Conservation (phyloP, 2,329 filamentous ascomycete genomes). For the Aspergillus puulaauensis region DNA sequence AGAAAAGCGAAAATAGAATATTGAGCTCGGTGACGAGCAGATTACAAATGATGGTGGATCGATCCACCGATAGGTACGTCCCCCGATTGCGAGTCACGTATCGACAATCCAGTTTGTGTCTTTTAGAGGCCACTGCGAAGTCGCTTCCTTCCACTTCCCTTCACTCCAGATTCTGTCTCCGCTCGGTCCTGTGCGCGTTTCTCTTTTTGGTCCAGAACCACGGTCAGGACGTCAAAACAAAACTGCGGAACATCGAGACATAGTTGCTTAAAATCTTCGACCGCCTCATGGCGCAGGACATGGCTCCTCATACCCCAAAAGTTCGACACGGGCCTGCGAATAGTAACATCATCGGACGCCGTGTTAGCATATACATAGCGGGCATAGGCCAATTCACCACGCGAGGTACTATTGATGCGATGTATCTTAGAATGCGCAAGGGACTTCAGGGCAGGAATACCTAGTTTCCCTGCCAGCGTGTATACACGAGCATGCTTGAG, state of each 20-base stretch:
- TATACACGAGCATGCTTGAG: conserved; percentile 88
- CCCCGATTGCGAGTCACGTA: background rate
- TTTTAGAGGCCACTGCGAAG: conserved; percentile 27
- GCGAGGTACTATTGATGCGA: conserved; percentile 81
- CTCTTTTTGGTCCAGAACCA: conserved; percentile 47
- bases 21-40: background rate
- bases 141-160: conserved; percentile 42
- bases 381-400: conserved; percentile 88
- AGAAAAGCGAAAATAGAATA: background rate
- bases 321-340: conserved; percentile 79
- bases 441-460: conserved; percentile 65
- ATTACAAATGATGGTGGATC: background rate
- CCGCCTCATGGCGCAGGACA: conserved; percentile 79
- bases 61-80: background rate
- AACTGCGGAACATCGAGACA: conserved; percentile 91
- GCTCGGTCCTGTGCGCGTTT: conserved; percentile 38
- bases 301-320: conserved; percentile 86
- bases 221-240: conserved; percentile 82
- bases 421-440: conserved; percentile 89
- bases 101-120: conserved; percentile 8
- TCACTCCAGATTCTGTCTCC: conserved; percentile 34
- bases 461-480: conserved; percentile 79
- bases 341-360: conserved; percentile 64
- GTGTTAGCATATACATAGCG: conserved; percentile 86
- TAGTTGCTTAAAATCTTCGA: conserved; percentile 78